Conservation (phyloP, 768 basidiomycete genomes). For the Leucocoprinus sp. region DNA sequence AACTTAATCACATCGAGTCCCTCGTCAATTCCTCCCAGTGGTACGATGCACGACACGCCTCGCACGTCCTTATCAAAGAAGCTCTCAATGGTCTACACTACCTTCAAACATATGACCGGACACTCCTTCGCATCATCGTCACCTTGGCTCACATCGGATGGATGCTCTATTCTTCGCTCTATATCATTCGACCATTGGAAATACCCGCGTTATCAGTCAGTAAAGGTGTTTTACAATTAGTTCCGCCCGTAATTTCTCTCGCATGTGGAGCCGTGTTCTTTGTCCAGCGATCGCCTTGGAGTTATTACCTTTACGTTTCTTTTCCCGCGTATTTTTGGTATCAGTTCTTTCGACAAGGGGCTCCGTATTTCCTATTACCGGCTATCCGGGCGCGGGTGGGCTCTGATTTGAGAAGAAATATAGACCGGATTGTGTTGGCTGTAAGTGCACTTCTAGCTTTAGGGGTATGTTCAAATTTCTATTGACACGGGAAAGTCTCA, state of each 20-base stretch:
- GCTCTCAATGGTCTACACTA: slow-evolving; percentile 62
- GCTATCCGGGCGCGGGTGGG: background rate
- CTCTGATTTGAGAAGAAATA: slow-evolving; percentile 13
- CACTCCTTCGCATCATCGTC: slow-evolving; percentile 63
- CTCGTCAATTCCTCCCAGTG: slow-evolving; percentile 37
- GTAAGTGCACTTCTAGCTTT: slow-evolving; percentile 71
- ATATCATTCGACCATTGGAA: slow-evolving; percentile 40
- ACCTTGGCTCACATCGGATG: slow-evolving; percentile 69
- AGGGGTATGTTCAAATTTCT: slow-evolving; percentile 7
- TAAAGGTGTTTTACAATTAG: slow-evolving; percentile 5
- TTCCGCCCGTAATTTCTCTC: slow-evolving; percentile 17
- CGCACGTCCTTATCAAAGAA: slow-evolving; percentile 42
- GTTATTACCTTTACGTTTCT: slow-evolving; percentile 65
- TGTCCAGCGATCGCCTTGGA: slow-evolving; percentile 59
- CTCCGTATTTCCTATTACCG: slow-evolving; percentile 7
- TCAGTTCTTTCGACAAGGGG: slow-evolving; percentile 32
- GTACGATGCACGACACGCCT: slow-evolving; percentile 38
- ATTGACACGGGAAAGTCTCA: background rate
- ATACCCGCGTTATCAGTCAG: background rate
- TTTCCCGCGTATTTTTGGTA: slow-evolving; percentile 80
- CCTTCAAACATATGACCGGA: slow-evolving; percentile 78
- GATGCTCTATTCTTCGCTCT: slow-evolving; percentile 59
- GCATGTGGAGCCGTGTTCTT: slow-evolving; percentile 45
- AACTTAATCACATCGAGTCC: slow-evolving; percentile 29
- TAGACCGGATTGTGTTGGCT: slow-evolving; percentile 28